A percentile compares a stretch with the other conserved stretches of the same genome.
Evolutionary conservation across 257 asterid species (phyloP).

Genomic region (Craterostigma plantagineum): DNA sequence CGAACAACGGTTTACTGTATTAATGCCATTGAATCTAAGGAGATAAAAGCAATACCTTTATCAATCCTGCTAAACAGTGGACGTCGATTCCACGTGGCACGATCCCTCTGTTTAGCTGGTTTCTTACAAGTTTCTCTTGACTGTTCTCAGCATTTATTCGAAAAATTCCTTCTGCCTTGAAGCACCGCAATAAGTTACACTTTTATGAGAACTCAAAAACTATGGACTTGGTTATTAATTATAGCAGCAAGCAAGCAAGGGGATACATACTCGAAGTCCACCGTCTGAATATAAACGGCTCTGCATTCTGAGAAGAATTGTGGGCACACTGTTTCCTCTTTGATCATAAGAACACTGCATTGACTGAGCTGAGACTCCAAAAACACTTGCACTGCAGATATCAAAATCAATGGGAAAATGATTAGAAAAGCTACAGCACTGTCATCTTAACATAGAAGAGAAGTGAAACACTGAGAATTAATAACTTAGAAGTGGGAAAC

Average conservation of each 20-base stretch:
- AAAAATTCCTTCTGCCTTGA: slow-evolving; percentile 90
- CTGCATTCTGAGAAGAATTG: slow-evolving; percentile 66
- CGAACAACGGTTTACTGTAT: not conserved
- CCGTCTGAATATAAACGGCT: slow-evolving; percentile 46
- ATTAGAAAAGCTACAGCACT: not conserved
- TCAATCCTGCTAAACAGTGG: slow-evolving; percentile 80
- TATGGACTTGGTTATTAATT: not conserved
- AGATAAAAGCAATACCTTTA: slow-evolving; percentile 31
- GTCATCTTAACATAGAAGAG: not conserved
- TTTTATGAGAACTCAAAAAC: not conserved
- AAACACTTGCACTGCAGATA: slow-evolving; percentile 38
- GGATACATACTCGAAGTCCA: slow-evolving; percentile 45
- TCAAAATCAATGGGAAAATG: no score
- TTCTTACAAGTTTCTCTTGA: slow-evolving; percentile 44
- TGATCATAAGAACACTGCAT: slow-evolving; percentile 69
- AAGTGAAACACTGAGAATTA: not conserved
- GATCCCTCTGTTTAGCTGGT: slow-evolving; percentile 47
- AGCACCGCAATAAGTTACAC: slow-evolving; percentile 7
- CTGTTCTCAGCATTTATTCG: slow-evolving; percentile 65
- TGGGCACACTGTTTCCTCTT: slow-evolving; percentile 75
- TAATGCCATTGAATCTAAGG: not conserved
- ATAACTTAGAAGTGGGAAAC: no score
- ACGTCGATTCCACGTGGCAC: slow-evolving; percentile 63
- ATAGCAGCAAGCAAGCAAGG: not conserved
- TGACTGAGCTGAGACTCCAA: slow-evolving; percentile 78